Evolutionary conservation across 2,329 filamentous ascomycete genomes (phyloP), one percentile per base, ranked within the genome.

Genomic region (Gliomastix tumulicola): DNA sequence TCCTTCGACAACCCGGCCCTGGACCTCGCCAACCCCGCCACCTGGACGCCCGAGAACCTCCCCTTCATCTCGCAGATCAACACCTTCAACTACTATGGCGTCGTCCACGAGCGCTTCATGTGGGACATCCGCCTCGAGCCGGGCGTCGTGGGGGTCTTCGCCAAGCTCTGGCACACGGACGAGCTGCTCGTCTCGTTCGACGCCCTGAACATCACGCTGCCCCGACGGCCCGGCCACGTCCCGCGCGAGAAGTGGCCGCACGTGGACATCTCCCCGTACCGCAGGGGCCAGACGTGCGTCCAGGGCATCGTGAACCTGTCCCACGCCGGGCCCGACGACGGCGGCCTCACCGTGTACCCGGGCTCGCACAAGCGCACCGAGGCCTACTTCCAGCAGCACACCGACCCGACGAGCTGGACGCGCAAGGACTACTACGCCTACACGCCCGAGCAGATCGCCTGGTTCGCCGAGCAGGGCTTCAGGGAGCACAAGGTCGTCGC

Each of bases 101-200:
- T 55, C 21, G 45, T 49, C 3, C 62, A 66, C 41, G 63, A 66
- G 44, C 53, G 54, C 23, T 63, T 62, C 36, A 54, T 62, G 34
- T 67, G 63, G 62, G 56, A 50, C 7, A 50, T 56, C 10, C 53
- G 60, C 4, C 46, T 49, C 17, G 61, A 66, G 41, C 61, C 59
- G 1, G 55, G 50, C 9, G 52, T 66, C 1, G n/a, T 65, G 12
- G 55, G 57, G 5, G 45, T 51, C 2, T 69, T 68, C 33, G 57
- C 54, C 21, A 60, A 56, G 39, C 46, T 68, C 3, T 66, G 60
- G 38, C 52, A 53, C 4, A 63, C 60, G 10, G 44, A 62, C 15
- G 55, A 69, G 21, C 47, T 69, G 11, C 54, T 68, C 31, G 65
- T 66, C 3, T 66, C 62, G 1, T 70, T 68, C 39, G 66, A 69